These are phyloP conservation scores for Rhynchospora pubera DNA, from an alignment of 176 grass and related monocot species.

Conservation along the genomic window DNA sequence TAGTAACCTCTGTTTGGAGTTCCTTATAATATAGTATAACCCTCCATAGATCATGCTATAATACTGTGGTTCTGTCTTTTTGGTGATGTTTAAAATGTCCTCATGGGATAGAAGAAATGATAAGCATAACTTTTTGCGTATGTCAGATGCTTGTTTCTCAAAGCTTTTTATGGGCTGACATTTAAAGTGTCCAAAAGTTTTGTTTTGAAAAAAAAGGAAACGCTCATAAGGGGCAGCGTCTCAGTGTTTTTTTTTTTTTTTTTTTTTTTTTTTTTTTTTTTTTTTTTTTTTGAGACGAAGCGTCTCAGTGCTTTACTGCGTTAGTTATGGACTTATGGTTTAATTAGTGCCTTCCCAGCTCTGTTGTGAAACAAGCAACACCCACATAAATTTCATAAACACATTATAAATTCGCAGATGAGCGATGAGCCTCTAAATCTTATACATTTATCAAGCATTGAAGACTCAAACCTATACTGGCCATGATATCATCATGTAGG, in stretches of 20 bases:
- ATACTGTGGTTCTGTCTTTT: not conserved
- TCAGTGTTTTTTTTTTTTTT: too few species aligned
- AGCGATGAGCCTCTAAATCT: not conserved
- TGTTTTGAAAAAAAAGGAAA: not conserved
- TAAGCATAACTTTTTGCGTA: not conserved
- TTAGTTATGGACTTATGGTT: too few species aligned
- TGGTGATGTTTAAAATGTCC: constrained; percentile 8
- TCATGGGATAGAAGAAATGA: not conserved
- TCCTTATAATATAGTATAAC: constrained; percentile 14
- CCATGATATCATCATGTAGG: not conserved
- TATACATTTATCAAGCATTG: not conserved
- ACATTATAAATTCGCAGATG: too few species aligned
- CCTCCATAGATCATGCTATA: constrained; percentile 5
- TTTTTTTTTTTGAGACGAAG: too few species aligned
- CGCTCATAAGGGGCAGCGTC: not conserved
- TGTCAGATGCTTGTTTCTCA: constrained; percentile 7
- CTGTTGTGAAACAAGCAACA: not conserved
- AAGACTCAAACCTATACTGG: not conserved
- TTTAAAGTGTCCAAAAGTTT: not conserved
- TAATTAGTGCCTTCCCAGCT: not conserved
- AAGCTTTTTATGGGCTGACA: not conserved
- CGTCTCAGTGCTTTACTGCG: too few species aligned
- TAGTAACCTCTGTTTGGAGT: not conserved
- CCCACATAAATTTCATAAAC: too few species aligned
- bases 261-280: too few species aligned